Base-by-base conservation (phyloP, 75 land plant genomes). In the Ceratopteris richardii region DNA sequence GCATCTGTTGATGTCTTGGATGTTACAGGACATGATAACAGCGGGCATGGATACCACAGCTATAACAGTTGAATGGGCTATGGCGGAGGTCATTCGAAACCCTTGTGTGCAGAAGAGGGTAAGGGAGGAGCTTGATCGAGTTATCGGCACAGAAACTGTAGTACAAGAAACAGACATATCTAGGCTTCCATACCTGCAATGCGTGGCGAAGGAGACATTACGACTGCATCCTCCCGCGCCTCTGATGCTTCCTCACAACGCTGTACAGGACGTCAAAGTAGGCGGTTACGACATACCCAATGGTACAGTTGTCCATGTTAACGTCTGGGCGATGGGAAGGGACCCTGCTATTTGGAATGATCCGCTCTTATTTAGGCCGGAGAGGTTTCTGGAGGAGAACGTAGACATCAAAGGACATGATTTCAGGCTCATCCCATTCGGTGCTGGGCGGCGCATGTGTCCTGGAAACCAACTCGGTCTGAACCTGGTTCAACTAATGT, bases 31-130 rank as follows among this genome's bases (percentile, higher is more conserved):
- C 58, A 93, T 93, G 98, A 88, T 93, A 37, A 80, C 87, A 1
- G 98, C 98, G 1, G 98, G 98, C 26, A 85, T 73, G 87, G 98
- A 93, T 71, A 93, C 98, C 9, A 81, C 90, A n/a, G 84, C 81
- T 2, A 85, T 85, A n/a, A 58, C 95, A 3, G 82, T 73, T 1
- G 98, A 93, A 51, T 93, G 98, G 98, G 98, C 87, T 9, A 76
- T 88, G 87, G 85, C 98, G 0, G 98, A 93, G 78, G 60, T 93
- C 2, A 52, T 89, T 39, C 72, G 63, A 44, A 73, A 89, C 67
- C 98, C 95, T 0, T 60, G 79, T 20, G 84, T 88, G 9, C 95
- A 88, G 50, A 52, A 67, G 61, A 88, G 82, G 61, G 84, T 63
- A 9, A 90, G 85, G 39, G 89, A 85, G 31, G 98, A 92, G 61